Percentiles rank a stretch among this genome's conserved stretches.
Conservation (phyloP, 2,329 filamentous ascomycete species). For the Paraphaeosphaeria minitans region DNA sequence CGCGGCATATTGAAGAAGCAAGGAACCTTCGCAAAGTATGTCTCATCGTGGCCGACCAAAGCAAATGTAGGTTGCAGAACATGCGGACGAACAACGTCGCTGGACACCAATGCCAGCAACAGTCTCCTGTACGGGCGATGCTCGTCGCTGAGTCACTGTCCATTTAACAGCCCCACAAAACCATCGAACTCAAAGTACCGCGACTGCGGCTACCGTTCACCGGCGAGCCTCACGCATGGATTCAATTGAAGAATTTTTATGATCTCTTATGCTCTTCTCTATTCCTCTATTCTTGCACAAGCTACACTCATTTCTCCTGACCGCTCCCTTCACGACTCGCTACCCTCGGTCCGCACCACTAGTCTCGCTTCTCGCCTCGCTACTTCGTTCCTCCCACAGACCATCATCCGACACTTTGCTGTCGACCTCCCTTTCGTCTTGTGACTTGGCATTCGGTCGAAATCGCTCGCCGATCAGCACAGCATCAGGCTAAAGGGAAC, state of each 20-base stretch:
- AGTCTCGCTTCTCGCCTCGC: conserved; percentile 8
- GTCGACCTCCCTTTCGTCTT: background rate
- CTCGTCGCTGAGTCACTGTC: background rate
- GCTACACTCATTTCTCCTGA: background rate
- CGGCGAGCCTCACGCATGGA: background rate
- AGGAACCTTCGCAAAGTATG: background rate
- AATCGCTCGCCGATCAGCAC: background rate
- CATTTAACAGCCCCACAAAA: background rate
- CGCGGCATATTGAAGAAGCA: too few species aligned
- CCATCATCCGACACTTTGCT: background rate
- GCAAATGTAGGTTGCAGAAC: background rate
- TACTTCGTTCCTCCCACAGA: conserved; percentile 7
- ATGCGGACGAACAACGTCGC: background rate
- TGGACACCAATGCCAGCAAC: background rate
- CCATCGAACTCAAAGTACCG: background rate
- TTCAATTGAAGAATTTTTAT: background rate
- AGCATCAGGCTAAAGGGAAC: background rate
- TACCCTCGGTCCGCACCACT: background rate
- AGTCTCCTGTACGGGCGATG: background rate
- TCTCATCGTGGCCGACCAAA: background rate
- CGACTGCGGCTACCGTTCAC: background rate
- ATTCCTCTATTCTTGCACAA: background rate
- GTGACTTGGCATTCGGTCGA: background rate
- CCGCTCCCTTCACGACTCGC: background rate
- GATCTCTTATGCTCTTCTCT: background rate